Evolutionary conservation across 345 rosid genomes (phyloP), one percentile per base, ranked within the genome.

Genomic region (Brassica nigra): DNA sequence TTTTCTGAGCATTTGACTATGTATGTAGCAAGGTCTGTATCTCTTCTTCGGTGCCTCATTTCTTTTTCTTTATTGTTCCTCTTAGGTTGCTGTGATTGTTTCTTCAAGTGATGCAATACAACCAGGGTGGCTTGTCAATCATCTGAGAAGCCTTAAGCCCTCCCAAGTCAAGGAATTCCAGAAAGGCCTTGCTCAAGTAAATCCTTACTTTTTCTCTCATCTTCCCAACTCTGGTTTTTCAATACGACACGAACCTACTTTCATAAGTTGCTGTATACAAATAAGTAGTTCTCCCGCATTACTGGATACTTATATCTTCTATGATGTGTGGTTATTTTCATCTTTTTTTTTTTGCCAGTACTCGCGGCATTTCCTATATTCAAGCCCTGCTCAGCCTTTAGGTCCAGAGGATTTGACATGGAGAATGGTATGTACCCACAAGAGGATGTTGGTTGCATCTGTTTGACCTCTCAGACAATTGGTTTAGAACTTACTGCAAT

Each of bases 381-480:
- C 99, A 54, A 89, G 80, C 83, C 99, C 98, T 76, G 98, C 98
- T 68, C 96, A 85, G 78, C 95, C 92, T 14, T 80, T 90, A 86
- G 99, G 99, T 77, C 97, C 98, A 5, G 99, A 95, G 86, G 99
- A 95, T 85, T 83, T 95, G 78, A 86, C 85, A 57, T 95, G 99
- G 99, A 88, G 95, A 88, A 90, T 95, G 99, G 97, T 18, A 18
- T 18, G 18, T 18, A 18, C 18, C 18, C 18, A 18, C 18, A 18
- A 18, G 18, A 18, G 18, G 18, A 18, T 18, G 59, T 54, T 49
- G 20, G 0, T 49, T n/a, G 0, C 57, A 52, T n/a, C 4, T 18
- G 39, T 71, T 55, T 0, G 37, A 20, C 44, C 6, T 68, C 9
- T 73, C 18, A 18, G 18, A 18, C 18, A 18, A 18, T 18, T 77